Evolutionary conservation across 2,329 filamentous ascomycete genomes (phyloP), one percentile per base, ranked within the genome.

Genomic region (Sporothrix curviconia): DNA sequence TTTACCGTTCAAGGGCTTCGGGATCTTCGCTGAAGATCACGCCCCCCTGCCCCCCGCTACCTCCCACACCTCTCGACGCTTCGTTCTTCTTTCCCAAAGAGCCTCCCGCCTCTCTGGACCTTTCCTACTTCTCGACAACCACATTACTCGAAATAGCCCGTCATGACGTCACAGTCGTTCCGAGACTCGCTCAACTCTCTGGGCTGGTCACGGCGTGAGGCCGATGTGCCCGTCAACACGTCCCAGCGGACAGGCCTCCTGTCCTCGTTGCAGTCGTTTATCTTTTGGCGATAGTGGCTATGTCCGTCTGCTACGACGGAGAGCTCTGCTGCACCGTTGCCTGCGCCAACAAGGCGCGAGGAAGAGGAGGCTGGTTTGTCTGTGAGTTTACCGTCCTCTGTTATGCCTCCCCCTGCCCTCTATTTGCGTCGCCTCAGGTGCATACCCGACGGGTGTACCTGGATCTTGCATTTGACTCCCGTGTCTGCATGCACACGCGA

Each of bases 331-430:
- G 91, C 92, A 63, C 91, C 92, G 63, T 76, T 96, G 51, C 92
- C 92, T 54, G 91, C 91, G 60, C 84, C 90, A 61, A 89, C 72
- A 69, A 82, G 92, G 67, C 85, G 92, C 66, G 92, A 96, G 69
- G 94, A 97, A 73, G 92, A 97, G 70, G 96, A 74, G 89, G 86
- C 63, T 96, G 89, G 85, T 92, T 96, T 83, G 86, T 89, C 68
- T 78, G 94, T 99, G 83, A 92, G 94, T 83, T 65, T 66, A 62
- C 37, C 57, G 54, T 42, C 36, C 19, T 47, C 42, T 32, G 57
- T 49, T 36, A 4, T 37, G 56, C 57, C 65, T 60, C 43, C 65
- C 42, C 39, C 52, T 60, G 58, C 54, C 61, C 66, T 61, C 63
- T 63, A 62, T 60, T 28, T 56, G 6, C 15, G 24, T 40, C 36